Percentiles rank a stretch among this genome's conserved stretches.
phyloP scores from a whole-genome alignment of 2,329 filamentous ascomycete species.

The Cladosporium sp. region DNA sequence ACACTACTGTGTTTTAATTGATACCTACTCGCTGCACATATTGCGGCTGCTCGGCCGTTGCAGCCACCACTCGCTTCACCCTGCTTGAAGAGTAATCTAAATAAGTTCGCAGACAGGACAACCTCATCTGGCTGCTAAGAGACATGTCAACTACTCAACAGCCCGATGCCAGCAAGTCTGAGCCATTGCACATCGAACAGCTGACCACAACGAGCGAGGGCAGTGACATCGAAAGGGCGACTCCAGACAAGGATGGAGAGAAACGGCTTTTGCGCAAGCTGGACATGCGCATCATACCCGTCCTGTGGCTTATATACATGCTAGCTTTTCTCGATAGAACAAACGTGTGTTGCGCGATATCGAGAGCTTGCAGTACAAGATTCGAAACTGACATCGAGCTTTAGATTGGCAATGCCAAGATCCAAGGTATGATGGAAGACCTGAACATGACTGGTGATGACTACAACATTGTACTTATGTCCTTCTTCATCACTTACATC shows the following conservation, averaged over 20 bases:
- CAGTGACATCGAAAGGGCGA: too few species aligned
- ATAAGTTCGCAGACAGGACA: too few species aligned
- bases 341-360: background rate
- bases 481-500: slow-evolving; percentile 38
- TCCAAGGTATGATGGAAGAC: slow-evolving; percentile 41
- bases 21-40: too few species aligned
- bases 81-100: too few species aligned
- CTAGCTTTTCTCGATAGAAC: slow-evolving; percentile 41
- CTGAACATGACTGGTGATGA: slow-evolving; percentile 39
- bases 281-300: slow-evolving; percentile 43
- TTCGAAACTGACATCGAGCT: background rate
- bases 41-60: too few species aligned
- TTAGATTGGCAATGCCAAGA: slow-evolving; percentile 42
- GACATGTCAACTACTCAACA: too few species aligned
- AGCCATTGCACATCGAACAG: too few species aligned
- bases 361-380: background rate
- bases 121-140: too few species aligned
- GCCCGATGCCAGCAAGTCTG: too few species aligned
- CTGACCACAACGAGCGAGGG: too few species aligned
- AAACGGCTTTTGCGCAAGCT: slow-evolving; percentile 50
- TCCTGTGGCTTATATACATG: slow-evolving; percentile 48
- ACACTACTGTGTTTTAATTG: too few species aligned
- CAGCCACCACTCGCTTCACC: too few species aligned
- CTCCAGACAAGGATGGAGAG: slow-evolving; percentile 30
- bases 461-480: slow-evolving; percentile 41